Base-by-base conservation (phyloP, 2,329 filamentous ascomycete genomes). In the Exophiala viscosa region DNA sequence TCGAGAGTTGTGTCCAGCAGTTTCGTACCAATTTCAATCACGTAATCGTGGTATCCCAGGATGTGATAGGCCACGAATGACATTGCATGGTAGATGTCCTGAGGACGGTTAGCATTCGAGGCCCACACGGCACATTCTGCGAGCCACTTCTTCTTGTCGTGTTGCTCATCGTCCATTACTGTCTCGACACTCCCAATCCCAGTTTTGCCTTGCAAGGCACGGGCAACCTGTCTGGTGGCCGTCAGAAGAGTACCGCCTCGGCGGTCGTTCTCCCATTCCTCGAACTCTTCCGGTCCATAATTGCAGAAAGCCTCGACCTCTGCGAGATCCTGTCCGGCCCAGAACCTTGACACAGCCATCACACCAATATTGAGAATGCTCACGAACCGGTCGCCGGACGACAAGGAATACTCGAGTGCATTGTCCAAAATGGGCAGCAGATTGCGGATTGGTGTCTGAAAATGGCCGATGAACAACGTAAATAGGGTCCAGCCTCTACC, bases 171-270 rank as follows among this genome's bases (percentile, higher is more conserved):
- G 34, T 73, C 76, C 59, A 85, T 69, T 5, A 84, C 65, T 14
- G 71, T 69, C 2, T 75, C 68, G 5, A 78, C 66, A 35, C 69
- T 66, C n/a, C 70, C 67, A 39, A 68, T 71, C 3, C 70, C 68
- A 0, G 83, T 85, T 62, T 84, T 85, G 20, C 83, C 83, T 65
- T 84, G 80, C 13, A 86, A 64, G 10, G 82, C 81, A 50, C 80
- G 73, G 9, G 73, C 69, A 48, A 78, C 78, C 67, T 85, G 82
- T 55, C 71, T 68, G 10, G 77, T 73, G 40, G 75, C 72, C 43
- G 78, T 69, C n/a, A 85, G 65, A 42, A 82, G 73, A 1, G 77
- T 74, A 7, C 83, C 82, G 32, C 82, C 82, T 48, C 82, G 75
- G 7, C 82, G 69, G 61, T 84, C 82, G 36, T 71, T 68, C 11